These are phyloP conservation scores for Heteromeles arbutifolia DNA, from an alignment of 306 rosid species.

Conservation along the genomic window DNA sequence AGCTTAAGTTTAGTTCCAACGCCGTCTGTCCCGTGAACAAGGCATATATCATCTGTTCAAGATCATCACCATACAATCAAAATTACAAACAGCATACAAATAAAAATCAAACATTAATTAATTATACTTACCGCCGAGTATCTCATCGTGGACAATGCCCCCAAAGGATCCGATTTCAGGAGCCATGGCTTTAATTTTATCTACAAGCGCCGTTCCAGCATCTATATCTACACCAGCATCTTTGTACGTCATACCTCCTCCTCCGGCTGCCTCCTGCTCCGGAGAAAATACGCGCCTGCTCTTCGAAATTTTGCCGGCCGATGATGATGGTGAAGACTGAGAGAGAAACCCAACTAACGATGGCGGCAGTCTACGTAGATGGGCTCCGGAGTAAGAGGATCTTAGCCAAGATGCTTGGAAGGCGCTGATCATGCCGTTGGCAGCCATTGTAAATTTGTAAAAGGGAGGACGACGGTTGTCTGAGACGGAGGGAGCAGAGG, in stretches of 20 bases:
- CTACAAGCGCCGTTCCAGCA: slow-evolving; percentile 80
- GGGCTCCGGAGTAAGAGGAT: neutral
- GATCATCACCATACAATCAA: neutral
- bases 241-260: slow-evolving; percentile 58
- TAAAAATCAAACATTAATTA: neutral
- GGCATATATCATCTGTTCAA: slow-evolving; percentile 56
- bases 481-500: too few species aligned
- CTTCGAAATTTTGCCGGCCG: neutral
- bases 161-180: slow-evolving; percentile 97
- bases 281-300: neutral
- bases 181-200: slow-evolving; percentile 80
- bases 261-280: neutral
- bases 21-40: slow-evolving; percentile 90
- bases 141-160: slow-evolving; percentile 37
- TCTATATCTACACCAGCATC: slow-evolving; percentile 92
- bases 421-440: neutral
- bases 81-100: slow-evolving; percentile 18
- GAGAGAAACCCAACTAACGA: neutral
- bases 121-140: neutral
- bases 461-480: neutral
- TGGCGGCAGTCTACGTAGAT: neutral
- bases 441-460: neutral
- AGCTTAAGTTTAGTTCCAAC: slow-evolving; percentile 89
- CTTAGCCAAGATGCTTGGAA: neutral
- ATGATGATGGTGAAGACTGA: neutral